Base-by-base conservation (phyloP, 2,329 filamentous ascomycete genomes). In the Mollisia scopiformis region DNA sequence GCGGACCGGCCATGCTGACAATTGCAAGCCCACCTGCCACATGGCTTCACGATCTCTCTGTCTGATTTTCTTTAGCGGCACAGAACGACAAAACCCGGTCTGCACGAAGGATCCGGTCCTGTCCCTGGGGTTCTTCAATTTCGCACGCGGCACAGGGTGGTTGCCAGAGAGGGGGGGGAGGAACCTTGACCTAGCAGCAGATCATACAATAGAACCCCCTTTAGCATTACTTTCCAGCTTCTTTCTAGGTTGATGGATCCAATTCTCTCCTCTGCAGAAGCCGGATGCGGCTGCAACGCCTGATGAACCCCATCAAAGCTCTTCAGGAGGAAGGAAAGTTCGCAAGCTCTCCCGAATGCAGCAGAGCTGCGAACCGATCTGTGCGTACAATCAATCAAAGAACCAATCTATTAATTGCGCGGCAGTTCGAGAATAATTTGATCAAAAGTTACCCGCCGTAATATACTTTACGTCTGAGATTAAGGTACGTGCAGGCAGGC, bases 391-490 rank as follows among this genome's bases (percentile, higher is more conserved):
- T 19, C 16, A n/a, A 3, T 16, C 21, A 11, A 27, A 25, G 23
- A 16, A 11, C 13, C 10, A 27, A 14, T 47, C 43, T 27, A 27
- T 27, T 47, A 14, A 13, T 28, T 47, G 43, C 43, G 25, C 43
- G 43, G 43, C 43, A 47, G 23, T 47, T 47, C 23, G 6, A 28
- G n/a, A n/a, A n/a, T n/a, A n/a, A n/a, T n/a, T n/a, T n/a, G n/a
- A n/a, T n/a, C n/a, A n/a, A 6, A 8, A 28, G 11, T 27, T 47
- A n/a, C n/a, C n/a, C n/a, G n/a, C 43, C 43, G 43, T 23, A 27
- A 47, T 47, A 47, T 47, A n/a, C n/a, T n/a, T n/a, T n/a, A n/a
- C n/a, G 10, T 27, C 43, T 47, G 25, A 47, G 43, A 47, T 47
- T 47, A 47, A 47, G 43, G 43, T 27, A 47, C 43, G 43, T 23